phyloP scores from a whole-genome alignment of 2,329 filamentous ascomycete species.

The Parafenestella ontariensis region DNA sequence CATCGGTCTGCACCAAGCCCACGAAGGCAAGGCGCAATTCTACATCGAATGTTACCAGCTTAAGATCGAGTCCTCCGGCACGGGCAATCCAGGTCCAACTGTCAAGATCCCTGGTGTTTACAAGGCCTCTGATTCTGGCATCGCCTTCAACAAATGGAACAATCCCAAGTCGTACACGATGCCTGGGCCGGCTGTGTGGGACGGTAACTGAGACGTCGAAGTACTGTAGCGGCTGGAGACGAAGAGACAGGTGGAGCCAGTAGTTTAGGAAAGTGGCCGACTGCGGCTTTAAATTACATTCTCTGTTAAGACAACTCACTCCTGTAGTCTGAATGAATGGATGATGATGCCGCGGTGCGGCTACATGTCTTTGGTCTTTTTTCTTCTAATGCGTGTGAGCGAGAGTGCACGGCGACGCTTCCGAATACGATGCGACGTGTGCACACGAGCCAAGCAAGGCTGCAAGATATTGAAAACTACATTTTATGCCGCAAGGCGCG shows the following conservation, averaged over 20 bases:
- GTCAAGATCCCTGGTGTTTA: conserved; percentile 60
- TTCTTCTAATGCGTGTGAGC: neutral
- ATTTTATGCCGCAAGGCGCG: too few relatives aligned
- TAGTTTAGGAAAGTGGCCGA: neutral
- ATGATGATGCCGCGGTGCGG: neutral
- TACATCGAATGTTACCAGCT: conserved; percentile 54
- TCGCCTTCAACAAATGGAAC: conserved; percentile 56
- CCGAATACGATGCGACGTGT: neutral
- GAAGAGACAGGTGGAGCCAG: neutral
- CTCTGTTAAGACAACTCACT: neutral
- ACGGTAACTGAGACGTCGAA: conserved; percentile 10
- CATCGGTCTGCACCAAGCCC: conserved; percentile 42
- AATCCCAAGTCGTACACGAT: conserved; percentile 42
- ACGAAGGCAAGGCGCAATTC: conserved; percentile 41
- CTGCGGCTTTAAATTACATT: neutral
- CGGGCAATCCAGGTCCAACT: conserved; percentile 52
- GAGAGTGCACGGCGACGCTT: neutral
- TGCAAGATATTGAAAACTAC: neutral
- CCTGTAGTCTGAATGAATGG: neutral
- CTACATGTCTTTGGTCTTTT: neutral
- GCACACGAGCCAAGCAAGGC: neutral
- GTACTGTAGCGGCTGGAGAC: neutral
- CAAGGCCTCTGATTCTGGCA: conserved; percentile 56
- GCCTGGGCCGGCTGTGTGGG: conserved; percentile 40
- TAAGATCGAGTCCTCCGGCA: conserved; percentile 52